Base-by-base conservation (phyloP, 2,329 filamentous ascomycete species). In the Huntiella abstrusa region DNA sequence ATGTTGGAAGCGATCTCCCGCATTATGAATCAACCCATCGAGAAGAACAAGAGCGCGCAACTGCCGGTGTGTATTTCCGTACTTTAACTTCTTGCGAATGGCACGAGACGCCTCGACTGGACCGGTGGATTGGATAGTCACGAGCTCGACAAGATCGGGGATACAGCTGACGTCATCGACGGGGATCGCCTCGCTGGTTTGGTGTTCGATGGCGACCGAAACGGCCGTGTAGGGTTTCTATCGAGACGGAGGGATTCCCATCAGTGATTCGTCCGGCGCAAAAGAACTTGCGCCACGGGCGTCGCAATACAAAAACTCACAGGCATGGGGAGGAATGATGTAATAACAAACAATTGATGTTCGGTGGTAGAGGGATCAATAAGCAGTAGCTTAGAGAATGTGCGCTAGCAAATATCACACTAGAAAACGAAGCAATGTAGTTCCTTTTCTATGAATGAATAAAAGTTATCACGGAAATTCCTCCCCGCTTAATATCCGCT, bases 51-150 rank as follows among this genome's bases (percentile, higher is more conserved):
- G 72, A 33, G 91, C 83, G 50, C 91, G 77, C 33, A 96, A 70
- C 62, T 98, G 91, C 43, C 86, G 80, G 61, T 96, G 88, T n/a
- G 83, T 71, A 56, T 77, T 93, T 55, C 91, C 91, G 62, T 98
- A 96, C 66, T 98, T 98, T 71, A 98, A 75, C 68, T 96, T 96
- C 73, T 98, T 98, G 51, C 91, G 77, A 55, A 98, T 74, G 41
- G 91, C 87, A 57, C 91, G 77, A 46, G 88, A 85, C 49, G 87
- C 87, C 66, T 98, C 91, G 10, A 76, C 73, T 1, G 91, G 85
- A 0, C 91, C 91, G 5, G 83, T 82, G 19, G 73, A 71, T 62
- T 98, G 91, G 49, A 98, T 76, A 53, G 83, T 81, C 59, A 98
- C 83, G 48, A 91, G 85, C 62, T 98, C 91, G 52, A 96, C 83